These are phyloP conservation scores for Trichocladium uniseriatum DNA, from an alignment of 495 filamentous ascomycete species.

Conservation along the genomic window DNA sequence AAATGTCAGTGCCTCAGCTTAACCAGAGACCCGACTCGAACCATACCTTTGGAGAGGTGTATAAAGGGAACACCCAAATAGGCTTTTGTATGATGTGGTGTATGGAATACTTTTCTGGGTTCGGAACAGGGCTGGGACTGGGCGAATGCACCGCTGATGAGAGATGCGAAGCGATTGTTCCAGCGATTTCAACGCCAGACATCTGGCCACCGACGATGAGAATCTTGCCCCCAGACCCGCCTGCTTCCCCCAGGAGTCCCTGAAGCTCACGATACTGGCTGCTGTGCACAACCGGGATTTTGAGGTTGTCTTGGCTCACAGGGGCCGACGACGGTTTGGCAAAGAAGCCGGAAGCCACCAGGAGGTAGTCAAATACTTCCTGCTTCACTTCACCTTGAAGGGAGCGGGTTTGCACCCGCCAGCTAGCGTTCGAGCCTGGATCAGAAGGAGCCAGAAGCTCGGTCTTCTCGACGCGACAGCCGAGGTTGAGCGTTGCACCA, in stretches of 20 bases:
- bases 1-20: background rate
- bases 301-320: constrained; percentile 25
- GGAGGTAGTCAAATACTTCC: constrained; percentile 57
- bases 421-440: constrained; percentile 25
- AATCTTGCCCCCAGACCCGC: constrained; percentile 46
- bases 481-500: constrained; percentile 39
- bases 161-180: constrained; percentile 58
- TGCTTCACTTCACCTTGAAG: constrained; percentile 20
- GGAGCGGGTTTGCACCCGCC: constrained; percentile 45
- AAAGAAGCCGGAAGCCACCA: constrained; percentile 73
- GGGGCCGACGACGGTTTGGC: constrained; percentile 48
- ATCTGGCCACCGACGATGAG: constrained; percentile 77
- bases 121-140: constrained; percentile 21
- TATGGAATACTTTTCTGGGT: constrained; percentile 39
- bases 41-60: constrained; percentile 41
- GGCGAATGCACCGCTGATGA: constrained; percentile 48
- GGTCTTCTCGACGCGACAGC: constrained; percentile 43
- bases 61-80: constrained; percentile 63
- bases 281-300: constrained; percentile 48
- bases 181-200: constrained; percentile 70
- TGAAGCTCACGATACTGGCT: constrained; percentile 43
- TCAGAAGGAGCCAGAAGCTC: constrained; percentile 21
- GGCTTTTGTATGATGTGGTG: constrained; percentile 62
- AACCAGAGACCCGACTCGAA: background rate
- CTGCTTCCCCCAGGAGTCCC: constrained; percentile 23